Evolutionary conservation across 2,329 filamentous ascomycete genomes (phyloP), one percentile per base, ranked within the genome.

Genomic region (Arthrobotrys iridis): DNA sequence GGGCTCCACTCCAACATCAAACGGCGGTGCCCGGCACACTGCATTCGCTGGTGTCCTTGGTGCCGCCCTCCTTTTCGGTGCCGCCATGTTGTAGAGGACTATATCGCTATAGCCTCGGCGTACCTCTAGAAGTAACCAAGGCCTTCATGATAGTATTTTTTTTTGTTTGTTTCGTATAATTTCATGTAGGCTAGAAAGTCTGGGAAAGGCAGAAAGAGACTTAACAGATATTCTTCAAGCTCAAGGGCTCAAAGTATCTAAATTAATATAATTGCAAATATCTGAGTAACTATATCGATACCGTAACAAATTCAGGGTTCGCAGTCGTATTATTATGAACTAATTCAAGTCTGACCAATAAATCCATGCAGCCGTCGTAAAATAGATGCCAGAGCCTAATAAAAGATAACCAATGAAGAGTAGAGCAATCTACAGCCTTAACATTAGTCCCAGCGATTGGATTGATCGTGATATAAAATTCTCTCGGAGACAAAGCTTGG

Each of bases 1-100:
- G 13, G 59, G 67, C n/a, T 48, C 67, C 15, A 72, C 48, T n/a
- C 48, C 58, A 15, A 72, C 67, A 4, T 58, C 67, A 2, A 65
- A 65, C 20, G 67, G 20, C 41, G 67, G 40, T 26, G 46, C 48
- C 20, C 40, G 35, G 13, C 22, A 70, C 2, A 70, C 65, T 6
- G 65, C 33, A 5, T 48, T 40, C 11, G 22, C 59, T 7, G 65
- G 65, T 8, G 18, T 62, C 3, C 15, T 70, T 11, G 65, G 55
- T 7, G 65, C 57, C 2, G 65, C 50, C 15, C 33, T 70, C 20
- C 24, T 70, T 18, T 8, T 70, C 20, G 35, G 59, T n/a, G 45
- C 40, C 4, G 55, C 28, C 8, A 20, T 67, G n/a, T 40, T 70
- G 40, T 70, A 52, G 24, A 20, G 6, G 48, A 35, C 2, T 3